These are phyloP conservation scores for Rhizopogon salebrosus DNA, from an alignment of 768 basidiomycete species.

Conservation along the genomic window DNA sequence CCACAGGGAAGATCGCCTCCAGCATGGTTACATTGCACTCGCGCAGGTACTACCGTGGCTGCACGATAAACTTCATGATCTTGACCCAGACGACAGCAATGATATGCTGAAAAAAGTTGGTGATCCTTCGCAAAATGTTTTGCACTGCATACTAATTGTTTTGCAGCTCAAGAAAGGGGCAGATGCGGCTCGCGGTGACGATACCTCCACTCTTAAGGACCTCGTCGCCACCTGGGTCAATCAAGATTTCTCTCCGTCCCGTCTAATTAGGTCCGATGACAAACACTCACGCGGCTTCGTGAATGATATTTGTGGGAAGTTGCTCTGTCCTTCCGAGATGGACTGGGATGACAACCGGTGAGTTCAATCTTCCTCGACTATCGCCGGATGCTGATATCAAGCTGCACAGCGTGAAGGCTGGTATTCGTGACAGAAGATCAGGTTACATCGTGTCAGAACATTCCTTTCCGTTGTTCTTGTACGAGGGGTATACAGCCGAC, in stretches of 20 bases:
- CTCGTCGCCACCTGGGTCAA: background rate
- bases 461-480: slow-evolving; percentile 12
- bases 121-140: background rate
- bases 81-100: background rate
- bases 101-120: background rate
- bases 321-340: background rate
- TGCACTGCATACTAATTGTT: background rate
- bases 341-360: background rate
- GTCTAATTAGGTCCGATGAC: background rate
- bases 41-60: background rate
- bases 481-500: background rate
- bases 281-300: background rate
- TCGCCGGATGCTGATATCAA: background rate
- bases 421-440: slow-evolving; percentile 3
- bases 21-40: background rate
- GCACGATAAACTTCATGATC: background rate
- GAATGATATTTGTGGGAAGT: background rate
- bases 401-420: background rate
- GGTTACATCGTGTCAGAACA: slow-evolving; percentile 8
- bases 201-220: background rate
- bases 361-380: background rate
- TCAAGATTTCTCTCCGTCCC: background rate
- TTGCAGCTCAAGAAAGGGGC: background rate
- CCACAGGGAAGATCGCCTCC: background rate
- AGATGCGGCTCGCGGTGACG: background rate